Evolutionary conservation across 129 eudicot genomes (phyloP), one percentile per base, ranked within the genome.

Genomic region (Artemisia argyi): DNA sequence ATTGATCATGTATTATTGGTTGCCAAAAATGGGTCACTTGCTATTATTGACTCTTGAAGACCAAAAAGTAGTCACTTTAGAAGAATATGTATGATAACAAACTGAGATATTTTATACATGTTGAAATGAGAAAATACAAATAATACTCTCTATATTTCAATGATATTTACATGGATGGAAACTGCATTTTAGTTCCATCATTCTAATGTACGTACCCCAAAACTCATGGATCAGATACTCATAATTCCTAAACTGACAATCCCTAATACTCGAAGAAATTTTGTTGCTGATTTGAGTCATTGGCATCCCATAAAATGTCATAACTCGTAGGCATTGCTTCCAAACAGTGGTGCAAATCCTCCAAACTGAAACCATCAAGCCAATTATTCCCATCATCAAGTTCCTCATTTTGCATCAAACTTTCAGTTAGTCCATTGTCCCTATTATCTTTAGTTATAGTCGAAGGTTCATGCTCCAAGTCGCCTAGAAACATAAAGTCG

Each of bases 321-420:
- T 62, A 39, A 70, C 26, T 46, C 3, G 81, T 72, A 11, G 81
- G 72, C 77, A 78, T 71, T 55, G 61, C 55, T 78, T 64, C 73
- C 46, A 78, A 26, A 16, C 18, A 71, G 15, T 68, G 62, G 2
- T 76, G 80, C 63, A 76, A 14, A 68, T 76, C 80, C 32, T 76
- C 75, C 80, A 68, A 49, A 47, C 80, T 76, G 44, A 76, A 68
- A 68, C 75, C 5, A 0, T 76, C 80, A 18, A 68, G 17, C 80
- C 80, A 76, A 7, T 68, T 74, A 68, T 68, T 76, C 19, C 62
- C 80, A 68, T 68, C 62, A 67, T 58, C 50, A 11, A 19, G 11
- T 46, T 60, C 52, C 11, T 75, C 73, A 11, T 17, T 56, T 68
- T 47, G 49, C 62, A 58, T 47, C 74, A 14, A 30, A 30, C 39